phyloP scores from a whole-genome alignment of 225 moss, liverwort and hornwort species.

The Pseudoscleropodium purum region DNA sequence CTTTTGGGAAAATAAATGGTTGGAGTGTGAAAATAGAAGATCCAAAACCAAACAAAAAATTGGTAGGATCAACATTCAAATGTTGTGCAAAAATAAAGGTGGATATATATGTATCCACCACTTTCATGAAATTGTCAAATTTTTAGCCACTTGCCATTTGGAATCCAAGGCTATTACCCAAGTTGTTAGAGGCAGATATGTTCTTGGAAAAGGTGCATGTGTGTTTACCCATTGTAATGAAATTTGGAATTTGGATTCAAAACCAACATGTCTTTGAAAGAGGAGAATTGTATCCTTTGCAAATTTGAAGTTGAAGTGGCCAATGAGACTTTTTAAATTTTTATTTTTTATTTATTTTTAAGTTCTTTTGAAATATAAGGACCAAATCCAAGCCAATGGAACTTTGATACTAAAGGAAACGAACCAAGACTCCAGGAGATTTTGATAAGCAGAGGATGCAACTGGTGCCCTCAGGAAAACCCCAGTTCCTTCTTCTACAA shows the following conservation, averaged over 20 bases:
- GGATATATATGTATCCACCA: rapidly evolving
- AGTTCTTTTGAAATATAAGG: too few species aligned
- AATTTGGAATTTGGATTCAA: not conserved
- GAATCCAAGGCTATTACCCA: not conserved
- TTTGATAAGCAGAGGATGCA: not conserved
- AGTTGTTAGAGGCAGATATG: not conserved
- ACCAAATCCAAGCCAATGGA: not conserved
- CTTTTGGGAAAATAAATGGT: not conserved
- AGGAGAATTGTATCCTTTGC: not conserved
- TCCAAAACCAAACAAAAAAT: not conserved
- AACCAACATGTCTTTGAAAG: not conserved
- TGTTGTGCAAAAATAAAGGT: not conserved
- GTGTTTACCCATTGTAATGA: rapidly evolving
- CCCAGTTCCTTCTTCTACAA: not conserved
- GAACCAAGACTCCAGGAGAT: not conserved
- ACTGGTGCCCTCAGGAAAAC: not conserved
- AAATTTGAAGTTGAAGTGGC: not conserved
- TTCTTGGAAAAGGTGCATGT: not conserved
- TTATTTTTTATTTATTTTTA: too few species aligned
- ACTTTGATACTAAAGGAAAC: not conserved
- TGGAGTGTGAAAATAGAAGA: not conserved
- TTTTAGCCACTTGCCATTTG: not conserved
- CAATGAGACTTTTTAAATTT: not conserved
- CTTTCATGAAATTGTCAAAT: not conserved
- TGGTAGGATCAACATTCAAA: not conserved